phyloP scores from a whole-genome alignment of 75 land plant genomes.

The Sequoiadendron giganteum region DNA sequence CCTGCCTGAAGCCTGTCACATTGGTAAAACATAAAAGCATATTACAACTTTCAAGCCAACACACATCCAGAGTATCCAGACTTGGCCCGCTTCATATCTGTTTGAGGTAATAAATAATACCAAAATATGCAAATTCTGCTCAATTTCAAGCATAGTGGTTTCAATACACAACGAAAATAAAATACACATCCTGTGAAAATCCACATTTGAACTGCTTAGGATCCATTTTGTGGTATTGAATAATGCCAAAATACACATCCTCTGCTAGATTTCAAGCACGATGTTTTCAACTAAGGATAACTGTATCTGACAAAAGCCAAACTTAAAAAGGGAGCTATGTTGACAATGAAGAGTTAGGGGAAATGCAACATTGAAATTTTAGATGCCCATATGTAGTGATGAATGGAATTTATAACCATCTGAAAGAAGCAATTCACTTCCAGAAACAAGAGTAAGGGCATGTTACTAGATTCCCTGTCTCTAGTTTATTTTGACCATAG shows the following conservation, averaged over 20 bases:
- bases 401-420: neutral
- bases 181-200: neutral
- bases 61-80: neutral
- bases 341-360: neutral
- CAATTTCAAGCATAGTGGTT: neutral
- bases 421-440: neutral
- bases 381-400: neutral
- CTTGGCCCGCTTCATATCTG: neutral
- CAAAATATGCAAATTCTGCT: neutral
- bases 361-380: neutral
- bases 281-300: neutral
- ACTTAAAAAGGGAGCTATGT: neutral
- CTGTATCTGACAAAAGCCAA: neutral
- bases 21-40: neutral
- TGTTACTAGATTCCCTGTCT: neutral
- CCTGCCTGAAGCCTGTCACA: conserved; percentile 58
- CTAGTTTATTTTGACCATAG: neutral
- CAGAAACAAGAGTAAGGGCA: neutral
- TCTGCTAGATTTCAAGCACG: neutral
- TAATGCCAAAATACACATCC: neutral
- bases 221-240: neutral
- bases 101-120: neutral
- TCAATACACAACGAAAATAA: neutral
- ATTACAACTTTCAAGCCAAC: neutral
- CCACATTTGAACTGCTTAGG: neutral